phyloP scores from a whole-genome alignment of 768 basidiomycete genomes.

The Cystobasidium tubakii region DNA sequence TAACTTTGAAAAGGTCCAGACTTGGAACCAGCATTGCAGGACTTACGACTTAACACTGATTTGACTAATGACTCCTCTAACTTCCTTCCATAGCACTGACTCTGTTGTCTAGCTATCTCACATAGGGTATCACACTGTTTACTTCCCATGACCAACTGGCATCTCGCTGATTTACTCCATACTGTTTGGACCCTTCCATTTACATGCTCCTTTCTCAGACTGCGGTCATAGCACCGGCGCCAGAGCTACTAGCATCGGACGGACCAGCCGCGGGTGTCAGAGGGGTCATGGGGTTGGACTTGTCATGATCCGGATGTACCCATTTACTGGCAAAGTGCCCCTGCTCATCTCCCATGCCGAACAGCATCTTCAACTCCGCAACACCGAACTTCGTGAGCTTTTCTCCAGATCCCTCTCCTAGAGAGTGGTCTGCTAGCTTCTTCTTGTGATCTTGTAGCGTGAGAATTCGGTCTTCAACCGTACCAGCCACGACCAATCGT shows the following conservation, averaged over 20 bases:
- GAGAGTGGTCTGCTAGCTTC: constrained; percentile 3
- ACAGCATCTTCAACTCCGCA: constrained; percentile 7
- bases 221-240: neutral
- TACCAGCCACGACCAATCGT: neutral
- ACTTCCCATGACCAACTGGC: too few species aligned
- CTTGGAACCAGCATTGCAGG: too few species aligned
- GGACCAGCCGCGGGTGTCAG: neutral
- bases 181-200: too few species aligned
- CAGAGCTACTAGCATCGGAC: neutral
- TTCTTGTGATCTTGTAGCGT: constrained; percentile 21
- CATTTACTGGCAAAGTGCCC: neutral
- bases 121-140: too few species aligned
- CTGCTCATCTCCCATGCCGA: neutral
- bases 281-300: neutral
- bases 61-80: too few species aligned
- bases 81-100: too few species aligned
- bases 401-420: constrained; percentile 15
- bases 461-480: constrained; percentile 29
- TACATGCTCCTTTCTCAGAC: too few species aligned
- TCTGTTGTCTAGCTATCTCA: too few species aligned
- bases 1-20: too few species aligned
- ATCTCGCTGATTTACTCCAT: too few species aligned
- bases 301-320: neutral
- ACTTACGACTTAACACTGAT: too few species aligned
- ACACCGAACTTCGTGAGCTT: constrained; percentile 16